Base-by-base conservation (phyloP, 768 basidiomycete genomes). In the Hebeloma cylindrosporum region DNA sequence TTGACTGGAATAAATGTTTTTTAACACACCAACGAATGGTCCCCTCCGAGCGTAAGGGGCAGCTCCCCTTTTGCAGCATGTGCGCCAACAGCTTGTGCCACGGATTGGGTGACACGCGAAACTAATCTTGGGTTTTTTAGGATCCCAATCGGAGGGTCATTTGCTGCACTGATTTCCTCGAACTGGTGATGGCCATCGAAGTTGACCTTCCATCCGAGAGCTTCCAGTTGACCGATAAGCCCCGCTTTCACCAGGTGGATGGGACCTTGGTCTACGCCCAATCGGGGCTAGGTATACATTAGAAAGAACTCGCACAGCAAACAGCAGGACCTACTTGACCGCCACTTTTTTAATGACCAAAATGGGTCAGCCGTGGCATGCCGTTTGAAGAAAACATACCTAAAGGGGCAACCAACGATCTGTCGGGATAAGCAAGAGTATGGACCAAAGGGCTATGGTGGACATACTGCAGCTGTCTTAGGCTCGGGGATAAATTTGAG, bases 371-470 rank as follows among this genome's bases (percentile, higher is more conserved):
- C 40, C 45, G 33, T 37, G 37, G 36, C 27, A 26, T 37, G 39
- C 5, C 7, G 16, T 20, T 43, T 27, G 34, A 40, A 27, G 32
- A 33, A 48, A 52, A 70, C 80, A 62, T 58, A 91, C 93, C 88
- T 92, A 77, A 96, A 96, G 11, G 94, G 94, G 69, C 93, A 96
- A 20, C 91, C 93, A 21, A 98, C 84, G 57, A 98, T 88, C 86
- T 93, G 46, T 27, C 36, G 27, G 42, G 22, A 48, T 47, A 36
- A 59, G 40, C 57, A 17, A 14, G 29, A 40, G 20, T 17, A 32
- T 21, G 46, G 17, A 26, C 23, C 29, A 16, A 37, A 20, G n/a
- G 17, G 11, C 10, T 21, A 33, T 36, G 31, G 9, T n/a, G 25
- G 23, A 78, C 89, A 65, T 61, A 93, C 92, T 38, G 88, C 88